Evolutionary conservation across 2,329 filamentous ascomycete species (phyloP).

Genomic region (Xylariaceae sp.): DNA sequence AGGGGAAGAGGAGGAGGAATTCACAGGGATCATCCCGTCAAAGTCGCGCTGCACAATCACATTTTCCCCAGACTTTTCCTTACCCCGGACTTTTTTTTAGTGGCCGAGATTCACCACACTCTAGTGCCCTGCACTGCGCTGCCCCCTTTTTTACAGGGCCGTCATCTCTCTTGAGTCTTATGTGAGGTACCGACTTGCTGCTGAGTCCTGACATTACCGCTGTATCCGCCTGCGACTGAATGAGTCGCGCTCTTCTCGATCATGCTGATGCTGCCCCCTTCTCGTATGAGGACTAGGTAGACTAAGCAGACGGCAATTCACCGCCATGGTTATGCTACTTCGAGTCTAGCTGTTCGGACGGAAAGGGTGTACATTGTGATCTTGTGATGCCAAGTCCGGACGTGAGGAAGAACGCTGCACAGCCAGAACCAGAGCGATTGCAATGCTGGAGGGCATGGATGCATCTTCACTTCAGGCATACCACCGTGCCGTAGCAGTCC

Average conservation of each 20-base stretch:
- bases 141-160: too few relatives aligned
- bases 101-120: background rate
- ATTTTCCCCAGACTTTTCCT: background rate
- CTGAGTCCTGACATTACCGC: background rate
- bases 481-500: background rate
- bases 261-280: too few relatives aligned
- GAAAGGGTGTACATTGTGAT: background rate
- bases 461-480: background rate
- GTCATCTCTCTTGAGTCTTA: too few relatives aligned
- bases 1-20: background rate
- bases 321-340: background rate
- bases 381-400: background rate
- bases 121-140: background rate
- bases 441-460: background rate
- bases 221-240: background rate
- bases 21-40: background rate
- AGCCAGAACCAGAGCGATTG: background rate
- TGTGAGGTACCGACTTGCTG: too few relatives aligned
- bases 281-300: background rate
- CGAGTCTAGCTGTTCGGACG: background rate
- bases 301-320: background rate
- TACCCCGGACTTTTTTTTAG: background rate
- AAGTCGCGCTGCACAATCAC: background rate
- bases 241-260: background rate
- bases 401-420: background rate